phyloP scores from a whole-genome alignment of 805 yeast species.

The Ogataea allantospora region DNA sequence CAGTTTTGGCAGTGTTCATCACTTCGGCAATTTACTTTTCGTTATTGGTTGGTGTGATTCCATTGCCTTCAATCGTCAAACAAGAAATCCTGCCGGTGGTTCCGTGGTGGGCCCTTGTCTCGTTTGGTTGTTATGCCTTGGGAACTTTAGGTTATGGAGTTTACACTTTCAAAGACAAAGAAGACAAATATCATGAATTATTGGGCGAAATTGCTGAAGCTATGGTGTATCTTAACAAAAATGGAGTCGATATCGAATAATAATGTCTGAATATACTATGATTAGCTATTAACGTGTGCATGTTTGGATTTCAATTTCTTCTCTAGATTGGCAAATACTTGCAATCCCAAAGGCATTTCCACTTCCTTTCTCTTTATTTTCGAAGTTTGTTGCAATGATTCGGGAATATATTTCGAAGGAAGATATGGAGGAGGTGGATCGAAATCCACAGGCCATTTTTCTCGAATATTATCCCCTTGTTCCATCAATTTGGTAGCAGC shows the following conservation, averaged over 20 bases:
- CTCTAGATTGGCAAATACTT: slow-evolving; percentile 84
- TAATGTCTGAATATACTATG: slow-evolving; percentile 3
- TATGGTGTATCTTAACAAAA: slow-evolving; percentile 50
- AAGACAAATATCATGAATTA: slow-evolving; percentile 62
- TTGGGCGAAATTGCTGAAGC: slow-evolving; percentile 61
- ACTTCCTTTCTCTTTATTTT: slow-evolving; percentile 17
- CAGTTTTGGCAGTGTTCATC: slow-evolving; percentile 45
- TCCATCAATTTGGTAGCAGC: slow-evolving; percentile 48
- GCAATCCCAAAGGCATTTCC: slow-evolving; percentile 70
- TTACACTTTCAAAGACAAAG: slow-evolving; percentile 66
- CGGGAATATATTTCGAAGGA: slow-evolving; percentile 44
- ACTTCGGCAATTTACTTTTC: slow-evolving; percentile 54
- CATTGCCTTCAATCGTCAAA: slow-evolving; percentile 47
- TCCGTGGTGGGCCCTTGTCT: slow-evolving; percentile 68
- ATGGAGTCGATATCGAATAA: slow-evolving; percentile 51
- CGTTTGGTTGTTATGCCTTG: slow-evolving; percentile 68
- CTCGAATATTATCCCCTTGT: slow-evolving; percentile 44
- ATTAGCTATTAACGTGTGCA: not conserved
- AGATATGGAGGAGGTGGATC: slow-evolving; percentile 51
- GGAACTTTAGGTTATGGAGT: slow-evolving; percentile 70
- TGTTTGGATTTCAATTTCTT: slow-evolving; percentile 50
- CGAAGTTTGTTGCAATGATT: slow-evolving; percentile 39
- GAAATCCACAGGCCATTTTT: slow-evolving; percentile 64
- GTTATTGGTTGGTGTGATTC: slow-evolving; percentile 50
- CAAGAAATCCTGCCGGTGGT: slow-evolving; percentile 59